These are phyloP conservation scores for Solanum hybrid DNA, from an alignment of 305 asterid genomes.

Conservation along the genomic window DNA sequence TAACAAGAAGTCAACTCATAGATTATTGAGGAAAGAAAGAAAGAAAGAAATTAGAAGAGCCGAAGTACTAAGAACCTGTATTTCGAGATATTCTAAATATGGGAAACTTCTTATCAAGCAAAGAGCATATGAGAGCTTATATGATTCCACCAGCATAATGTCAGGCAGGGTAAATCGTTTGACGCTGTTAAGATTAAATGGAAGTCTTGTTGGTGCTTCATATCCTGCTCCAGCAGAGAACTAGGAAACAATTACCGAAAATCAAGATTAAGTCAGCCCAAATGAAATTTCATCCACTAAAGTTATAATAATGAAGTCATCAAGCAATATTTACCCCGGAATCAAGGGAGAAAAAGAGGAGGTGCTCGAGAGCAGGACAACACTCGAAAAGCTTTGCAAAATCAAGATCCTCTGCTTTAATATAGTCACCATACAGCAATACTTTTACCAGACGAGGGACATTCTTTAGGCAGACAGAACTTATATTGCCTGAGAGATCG, in stretches of 20 bases:
- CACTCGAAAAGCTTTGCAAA: neutral
- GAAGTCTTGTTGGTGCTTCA: conserved; percentile 4
- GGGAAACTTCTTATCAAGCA: conserved; percentile 19
- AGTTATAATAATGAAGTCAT: neutral
- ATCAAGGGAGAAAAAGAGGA: neutral
- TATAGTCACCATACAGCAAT: neutral
- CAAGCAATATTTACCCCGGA: conserved; percentile 5
- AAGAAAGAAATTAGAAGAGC: neutral
- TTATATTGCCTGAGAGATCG: neutral
- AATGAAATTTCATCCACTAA: neutral
- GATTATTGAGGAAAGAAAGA: neutral
- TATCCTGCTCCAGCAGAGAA: neutral
- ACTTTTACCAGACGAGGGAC: neutral
- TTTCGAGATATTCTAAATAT: neutral
- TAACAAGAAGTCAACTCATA: neutral
- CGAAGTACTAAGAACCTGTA: neutral
- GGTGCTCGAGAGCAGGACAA: conserved; percentile 2
- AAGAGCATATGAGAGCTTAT: conserved; percentile 2
- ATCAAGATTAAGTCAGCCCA: neutral
- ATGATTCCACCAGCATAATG: neutral
- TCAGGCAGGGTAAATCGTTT: conserved; percentile 5
- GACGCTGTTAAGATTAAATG: conserved; percentile 5
- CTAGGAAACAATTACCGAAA: neutral
- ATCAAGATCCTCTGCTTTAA: neutral
- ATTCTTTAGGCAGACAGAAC: neutral